Percentiles rank a stretch among this genome's conserved stretches.
Conservation (phyloP, 2,329 filamentous ascomycete genomes). For the Fonsecaea erecta region DNA sequence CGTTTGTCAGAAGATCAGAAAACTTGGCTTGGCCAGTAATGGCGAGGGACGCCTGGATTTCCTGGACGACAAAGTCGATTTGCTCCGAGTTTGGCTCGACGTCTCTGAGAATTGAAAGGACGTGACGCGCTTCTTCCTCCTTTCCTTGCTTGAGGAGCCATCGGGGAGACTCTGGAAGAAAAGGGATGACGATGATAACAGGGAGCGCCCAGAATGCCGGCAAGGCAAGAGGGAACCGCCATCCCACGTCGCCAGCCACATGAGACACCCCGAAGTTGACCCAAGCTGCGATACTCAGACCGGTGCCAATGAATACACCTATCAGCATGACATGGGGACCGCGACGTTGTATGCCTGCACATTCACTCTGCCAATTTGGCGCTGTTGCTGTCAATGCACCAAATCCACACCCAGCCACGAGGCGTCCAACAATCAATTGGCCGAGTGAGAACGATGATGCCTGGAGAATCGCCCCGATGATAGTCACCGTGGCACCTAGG, state of each 20-base stretch:
- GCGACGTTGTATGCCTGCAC: background rate
- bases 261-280: background rate
- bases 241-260: background rate
- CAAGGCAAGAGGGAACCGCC: background rate
- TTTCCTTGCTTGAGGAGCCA: background rate
- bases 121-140: background rate
- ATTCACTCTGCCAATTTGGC: background rate
- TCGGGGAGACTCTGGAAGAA: background rate
- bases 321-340: background rate
- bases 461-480: background rate
- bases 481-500: background rate
- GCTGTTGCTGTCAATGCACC: background rate
- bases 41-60: too few species aligned
- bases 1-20: too few species aligned
- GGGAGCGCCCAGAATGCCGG: too few species aligned
- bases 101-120: background rate
- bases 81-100: too few species aligned
- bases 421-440: background rate
- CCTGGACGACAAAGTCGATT: too few species aligned
- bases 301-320: background rate
- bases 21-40: too few species aligned
- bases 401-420: background rate
- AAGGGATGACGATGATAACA: background rate
- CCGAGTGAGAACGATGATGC: background rate
- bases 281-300: background rate